Base-by-base conservation (phyloP, 1,139 yeast genomes). In the Saccharomyces hybrid region DNA sequence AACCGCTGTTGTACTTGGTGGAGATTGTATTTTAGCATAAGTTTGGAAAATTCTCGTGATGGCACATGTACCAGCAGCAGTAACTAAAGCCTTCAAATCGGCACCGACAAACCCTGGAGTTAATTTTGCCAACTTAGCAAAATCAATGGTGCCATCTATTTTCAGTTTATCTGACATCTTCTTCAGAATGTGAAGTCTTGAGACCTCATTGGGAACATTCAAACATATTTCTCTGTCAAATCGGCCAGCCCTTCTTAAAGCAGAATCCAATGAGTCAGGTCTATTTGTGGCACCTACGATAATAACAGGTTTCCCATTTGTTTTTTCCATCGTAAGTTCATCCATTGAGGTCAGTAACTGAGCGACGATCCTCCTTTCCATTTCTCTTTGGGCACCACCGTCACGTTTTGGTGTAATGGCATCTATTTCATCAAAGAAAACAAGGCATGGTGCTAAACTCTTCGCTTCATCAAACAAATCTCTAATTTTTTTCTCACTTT, bases 91-190 rank as follows among this genome's bases (percentile, higher is more conserved):
- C 64, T 90, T 90, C 62, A 93, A 77, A 75, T 93, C 99, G 1
- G 99, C 99, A 48, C 99, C 99, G 3, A 93, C 99, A 71, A 85
- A 93, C 13, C 99, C 99, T 0, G 99, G 98, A 0, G 99, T 95
- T 74, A 89, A 74, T 66, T 91, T 91, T 1, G 99, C 97, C 51
- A 93, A 75, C 59, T 80, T 80, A 50, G 74, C 70, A 66, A 82
- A 88, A 61, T 91, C 89, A 61, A 91, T 82, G 14, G 78, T 81
- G 11, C 88, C 91, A 52, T 81, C 81, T 50, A 89, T 75, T 63
- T 86, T 84, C 61, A 93, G 75, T 47, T 74, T 75, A 28, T 77
- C 67, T 0, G 93, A 82, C 85, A 93, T 85, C 25, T 95, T 82
- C 62, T 80, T 74, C 59, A 93, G 73, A 56, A 93, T 93, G 50